Base-by-base conservation (phyloP, 2,329 filamentous ascomycete species). In the Sclerotinia borealis region DNA sequence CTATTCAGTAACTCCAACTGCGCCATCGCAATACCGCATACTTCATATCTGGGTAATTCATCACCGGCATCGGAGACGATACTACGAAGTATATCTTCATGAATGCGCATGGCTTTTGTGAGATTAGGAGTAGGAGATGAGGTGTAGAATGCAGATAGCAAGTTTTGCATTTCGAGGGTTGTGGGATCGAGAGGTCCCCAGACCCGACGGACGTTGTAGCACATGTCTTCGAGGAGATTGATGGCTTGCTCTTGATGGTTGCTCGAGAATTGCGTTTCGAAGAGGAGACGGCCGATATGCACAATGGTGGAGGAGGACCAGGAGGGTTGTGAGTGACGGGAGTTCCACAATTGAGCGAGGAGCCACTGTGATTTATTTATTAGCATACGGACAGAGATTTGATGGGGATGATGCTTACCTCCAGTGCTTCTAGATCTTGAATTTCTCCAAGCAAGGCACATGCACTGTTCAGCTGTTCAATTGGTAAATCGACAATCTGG, bases 361-460 rank as follows among this genome's bases (percentile, higher is more conserved):
- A 68, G 66, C 58, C 58, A 50, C 45, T 50, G 34, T 36, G 7
- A 41, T 50, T 49, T 9, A 13, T 34, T 34, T 22, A 11, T 60
- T 50, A 60, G 22, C 0, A 34, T 29, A 19, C 11, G 7, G 3
- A 29, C 43, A 10, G 15, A 37, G 19, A 60, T 6, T 2, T 8
- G n/a, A 37, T 3, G 27, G 4, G 34, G 11, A 60, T 4, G 10
- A n/a, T 60, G 10, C 45, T 60, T 50, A 72, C 68, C 67, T 81
- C 79, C 13, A 81, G 76, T 56, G 80, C 79, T 25, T 72, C 70
- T 64, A 76, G 80, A 68, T 81, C 79, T 63, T 75, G 70, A 63
- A 82, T 79, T 29, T 78, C 76, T 36, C 80, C 80, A 1, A 83
- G 75, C 4, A 83, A 72, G 11, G 76, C 75, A 34, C 81, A 75